Percentiles rank a stretch among this genome's conserved stretches.
Conservation (phyloP, 2,329 filamentous ascomycete genomes). For the Macrophomina tecta region DNA sequence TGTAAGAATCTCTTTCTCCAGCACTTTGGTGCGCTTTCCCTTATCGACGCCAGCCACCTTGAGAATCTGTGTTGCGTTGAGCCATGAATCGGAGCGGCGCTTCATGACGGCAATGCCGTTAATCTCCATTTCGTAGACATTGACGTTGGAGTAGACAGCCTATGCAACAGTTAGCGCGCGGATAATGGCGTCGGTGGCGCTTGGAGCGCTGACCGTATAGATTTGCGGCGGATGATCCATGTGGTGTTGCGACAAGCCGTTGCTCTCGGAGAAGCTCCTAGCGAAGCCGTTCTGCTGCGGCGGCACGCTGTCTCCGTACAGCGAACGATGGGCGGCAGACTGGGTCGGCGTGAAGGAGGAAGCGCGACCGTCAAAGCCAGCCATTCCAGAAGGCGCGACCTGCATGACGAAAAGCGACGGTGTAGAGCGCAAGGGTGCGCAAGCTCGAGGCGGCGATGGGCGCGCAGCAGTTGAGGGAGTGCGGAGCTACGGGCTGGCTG, state of each 20-base stretch:
- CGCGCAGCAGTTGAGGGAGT: conserved; percentile 40
- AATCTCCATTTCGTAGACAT: conserved; percentile 98
- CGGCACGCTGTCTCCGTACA: conserved; percentile 43
- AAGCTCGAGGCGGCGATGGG: conserved; percentile 15
- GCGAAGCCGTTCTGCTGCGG: conserved; percentile 41
- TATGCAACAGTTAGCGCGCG: conserved; percentile 36
- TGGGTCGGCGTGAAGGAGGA: conserved; percentile 33
- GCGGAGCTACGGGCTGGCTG: conserved; percentile 33
- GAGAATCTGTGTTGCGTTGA: conserved; percentile 97
- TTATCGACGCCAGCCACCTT: conserved; percentile 98
- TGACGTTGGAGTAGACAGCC: conserved; percentile 93
- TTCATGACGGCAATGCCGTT: conserved; percentile 95
- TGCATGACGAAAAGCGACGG: conserved; percentile 26
- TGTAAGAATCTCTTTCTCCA: conserved; percentile 96
- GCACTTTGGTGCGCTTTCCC: conserved; percentile 94
- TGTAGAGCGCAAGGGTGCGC: conserved; percentile 16
- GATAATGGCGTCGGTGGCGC: background rate
- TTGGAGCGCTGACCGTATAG: conserved; percentile 51
- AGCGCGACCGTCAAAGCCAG: conserved; percentile 29
- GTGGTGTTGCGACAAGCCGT: conserved; percentile 40
- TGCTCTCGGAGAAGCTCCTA: conserved; percentile 47
- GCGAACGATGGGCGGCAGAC: conserved; percentile 39
- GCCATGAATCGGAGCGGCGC: conserved; percentile 89
- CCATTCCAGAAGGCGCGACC: conserved; percentile 24
- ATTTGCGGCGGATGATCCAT: conserved; percentile 56